Evolutionary conservation across 805 yeast genomes (phyloP).

Genomic region (Ogataea pini): DNA sequence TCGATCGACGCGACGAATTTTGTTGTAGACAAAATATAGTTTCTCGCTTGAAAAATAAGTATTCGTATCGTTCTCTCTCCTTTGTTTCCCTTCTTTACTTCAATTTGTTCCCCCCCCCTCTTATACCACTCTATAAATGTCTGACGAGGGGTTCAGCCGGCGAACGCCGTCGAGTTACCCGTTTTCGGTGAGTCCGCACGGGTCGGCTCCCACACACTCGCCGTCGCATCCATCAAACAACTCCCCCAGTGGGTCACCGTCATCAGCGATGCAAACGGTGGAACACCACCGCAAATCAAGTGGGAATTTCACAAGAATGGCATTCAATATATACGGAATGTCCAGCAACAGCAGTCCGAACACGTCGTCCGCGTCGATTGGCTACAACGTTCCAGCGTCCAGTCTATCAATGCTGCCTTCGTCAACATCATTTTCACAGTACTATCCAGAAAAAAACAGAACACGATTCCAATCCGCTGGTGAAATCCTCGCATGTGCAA

Average conservation of each 20-base stretch:
- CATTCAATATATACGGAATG: slow-evolving; percentile 58
- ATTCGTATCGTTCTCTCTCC: background rate
- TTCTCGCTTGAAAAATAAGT: background rate
- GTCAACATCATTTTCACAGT: slow-evolving; percentile 28
- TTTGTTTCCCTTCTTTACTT: background rate
- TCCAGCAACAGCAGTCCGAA: slow-evolving; percentile 23
- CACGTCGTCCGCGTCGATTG: slow-evolving; percentile 16
- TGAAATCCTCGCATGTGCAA: slow-evolving; percentile 38
- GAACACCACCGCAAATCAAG: slow-evolving; percentile 33
- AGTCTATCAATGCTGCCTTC: slow-evolving; percentile 24
- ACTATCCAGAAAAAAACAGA: slow-evolving; percentile 23
- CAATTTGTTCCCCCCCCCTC: background rate
- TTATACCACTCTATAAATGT: background rate
- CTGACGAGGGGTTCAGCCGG: slow-evolving; percentile 3
- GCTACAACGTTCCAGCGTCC: slow-evolving; percentile 22
- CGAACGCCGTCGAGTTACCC: slow-evolving; percentile 6
- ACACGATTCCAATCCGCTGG: slow-evolving; percentile 33
- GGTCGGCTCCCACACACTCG: background rate
- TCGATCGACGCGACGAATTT: background rate
- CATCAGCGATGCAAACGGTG: slow-evolving; percentile 23
- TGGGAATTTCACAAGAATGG: slow-evolving; percentile 50
- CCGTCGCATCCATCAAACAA: slow-evolving; percentile 9
- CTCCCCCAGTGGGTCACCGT: slow-evolving; percentile 26
- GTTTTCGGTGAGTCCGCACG: slow-evolving; percentile 7
- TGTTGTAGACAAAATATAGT: background rate